Evolutionary conservation across 352 stramenopile genomes (phyloP).

Genomic region (Phytophthora kernoviae): DNA sequence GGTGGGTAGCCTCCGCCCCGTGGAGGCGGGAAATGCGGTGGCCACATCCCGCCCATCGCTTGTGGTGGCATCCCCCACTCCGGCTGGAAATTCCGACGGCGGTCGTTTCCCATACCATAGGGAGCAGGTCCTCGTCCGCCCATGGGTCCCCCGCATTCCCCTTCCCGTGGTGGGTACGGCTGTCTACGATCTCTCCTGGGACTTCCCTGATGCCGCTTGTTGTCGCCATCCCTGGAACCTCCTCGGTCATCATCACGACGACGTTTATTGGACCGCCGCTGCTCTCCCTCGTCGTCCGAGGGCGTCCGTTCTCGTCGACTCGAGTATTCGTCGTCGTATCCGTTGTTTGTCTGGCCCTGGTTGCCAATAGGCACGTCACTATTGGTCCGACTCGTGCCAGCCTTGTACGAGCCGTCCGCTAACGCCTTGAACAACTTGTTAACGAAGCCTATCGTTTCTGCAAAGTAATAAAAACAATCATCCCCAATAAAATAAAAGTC

Average conservation of each 20-base stretch:
- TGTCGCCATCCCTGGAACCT: constrained; percentile 31
- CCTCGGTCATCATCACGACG: constrained; percentile 59
- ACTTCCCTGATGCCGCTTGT: constrained; percentile 40
- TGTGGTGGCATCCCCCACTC: constrained; percentile 76
- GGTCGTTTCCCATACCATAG: constrained; percentile 45
- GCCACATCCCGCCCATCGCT: constrained; percentile 65
- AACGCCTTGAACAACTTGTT: constrained; percentile 71
- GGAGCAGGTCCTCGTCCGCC: constrained; percentile 30
- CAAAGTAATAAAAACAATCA: neutral
- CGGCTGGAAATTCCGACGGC: constrained; percentile 62
- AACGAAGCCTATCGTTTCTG: constrained; percentile 81
- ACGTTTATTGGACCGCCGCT: constrained; percentile 57
- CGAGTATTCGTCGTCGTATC: constrained; percentile 31
- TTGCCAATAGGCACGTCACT: constrained; percentile 18
- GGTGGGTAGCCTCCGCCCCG: constrained; percentile 41
- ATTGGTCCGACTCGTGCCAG: constrained; percentile 15
- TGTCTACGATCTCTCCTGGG: constrained; percentile 44
- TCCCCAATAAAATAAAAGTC: neutral
- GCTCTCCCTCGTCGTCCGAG: constrained; percentile 67
- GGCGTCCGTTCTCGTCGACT: constrained; percentile 38
- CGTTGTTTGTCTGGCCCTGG: constrained; percentile 13
- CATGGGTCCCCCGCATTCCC: constrained; percentile 31
- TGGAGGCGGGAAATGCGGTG: constrained; percentile 54
- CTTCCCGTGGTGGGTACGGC: constrained; percentile 33
- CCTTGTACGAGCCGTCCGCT: constrained; percentile 64